These are phyloP conservation scores for Sugiyamaella qingdaonensis DNA, from an alignment of 805 yeast species.

Conservation along the genomic window DNA sequence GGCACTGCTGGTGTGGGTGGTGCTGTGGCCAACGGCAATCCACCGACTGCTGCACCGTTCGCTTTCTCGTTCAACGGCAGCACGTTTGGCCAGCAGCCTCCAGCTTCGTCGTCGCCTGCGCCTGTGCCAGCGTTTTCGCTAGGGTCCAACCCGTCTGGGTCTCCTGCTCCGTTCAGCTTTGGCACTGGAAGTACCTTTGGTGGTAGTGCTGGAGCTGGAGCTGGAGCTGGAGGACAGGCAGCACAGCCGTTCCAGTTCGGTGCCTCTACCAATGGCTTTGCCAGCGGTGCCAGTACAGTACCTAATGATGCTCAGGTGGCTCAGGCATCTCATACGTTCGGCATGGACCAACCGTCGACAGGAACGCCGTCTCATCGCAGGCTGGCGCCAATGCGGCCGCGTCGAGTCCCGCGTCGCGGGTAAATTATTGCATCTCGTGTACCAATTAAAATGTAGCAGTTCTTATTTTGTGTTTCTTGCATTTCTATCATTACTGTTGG, in stretches of 20 bases:
- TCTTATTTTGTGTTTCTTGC: no score
- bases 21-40: no score
- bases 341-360: slow-evolving; percentile 8
- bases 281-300: slow-evolving; percentile 4
- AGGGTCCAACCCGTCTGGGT: background rate
- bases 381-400: background rate
- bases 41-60: background rate
- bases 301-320: background rate
- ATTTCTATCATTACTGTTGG: no score
- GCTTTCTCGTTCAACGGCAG: background rate
- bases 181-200: background rate
- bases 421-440: background rate
- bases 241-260: slow-evolving; percentile 9
- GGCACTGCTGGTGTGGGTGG: background rate
- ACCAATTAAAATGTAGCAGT: background rate
- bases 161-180: background rate
- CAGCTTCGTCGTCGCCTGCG: no score
- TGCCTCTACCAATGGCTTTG: background rate
- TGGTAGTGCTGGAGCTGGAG: background rate
- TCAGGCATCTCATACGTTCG: slow-evolving; percentile 2
- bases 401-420: background rate
- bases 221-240: background rate
- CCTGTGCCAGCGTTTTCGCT: background rate
- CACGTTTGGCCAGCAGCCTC: no score
- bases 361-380: background rate